These are phyloP conservation scores for Candida tropicalis DNA, from an alignment of 1,139 yeast genomes.

Conservation along the genomic window DNA sequence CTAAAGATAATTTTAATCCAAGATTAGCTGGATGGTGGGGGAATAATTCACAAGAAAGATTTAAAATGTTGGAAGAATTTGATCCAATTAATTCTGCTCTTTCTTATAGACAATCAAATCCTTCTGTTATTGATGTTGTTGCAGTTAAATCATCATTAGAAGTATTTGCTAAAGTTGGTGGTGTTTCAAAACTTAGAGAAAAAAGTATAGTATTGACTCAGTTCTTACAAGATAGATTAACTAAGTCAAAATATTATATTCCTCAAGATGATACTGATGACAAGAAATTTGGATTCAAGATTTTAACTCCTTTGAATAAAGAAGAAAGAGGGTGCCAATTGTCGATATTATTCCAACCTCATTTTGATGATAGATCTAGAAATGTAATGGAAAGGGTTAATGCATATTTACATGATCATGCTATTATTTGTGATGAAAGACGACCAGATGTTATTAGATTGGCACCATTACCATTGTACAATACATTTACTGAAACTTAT, in stretches of 20 bases:
- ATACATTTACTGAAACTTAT: slow-evolving; percentile 67
- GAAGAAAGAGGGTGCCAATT: slow-evolving; percentile 78
- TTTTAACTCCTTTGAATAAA: slow-evolving; percentile 68
- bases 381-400: slow-evolving; percentile 69
- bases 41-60: slow-evolving; percentile 66
- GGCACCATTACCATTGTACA: slow-evolving; percentile 85
- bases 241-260: slow-evolving; percentile 45
- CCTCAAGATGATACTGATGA: slow-evolving; percentile 23
- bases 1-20: slow-evolving; percentile 47
- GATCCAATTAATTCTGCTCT: slow-evolving; percentile 82
- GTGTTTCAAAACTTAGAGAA: slow-evolving; percentile 55
- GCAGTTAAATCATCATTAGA: slow-evolving; percentile 69
- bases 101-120: slow-evolving; percentile 91
- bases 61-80: slow-evolving; percentile 77
- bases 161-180: slow-evolving; percentile 63
- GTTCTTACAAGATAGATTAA: slow-evolving; percentile 53
- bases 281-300: slow-evolving; percentile 53
- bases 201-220: slow-evolving; percentile 63
- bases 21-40: slow-evolving; percentile 99
- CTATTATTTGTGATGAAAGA: slow-evolving; percentile 84
- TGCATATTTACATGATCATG: slow-evolving; percentile 51
- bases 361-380: slow-evolving; percentile 29
- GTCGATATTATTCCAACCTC: slow-evolving; percentile 68
- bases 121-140: slow-evolving; percentile 82
- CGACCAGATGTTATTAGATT: slow-evolving; percentile 84